Evolutionary conservation across 345 rosid species (phyloP), one percentile per base, ranked within the genome.

Genomic region (Salix dunnii): DNA sequence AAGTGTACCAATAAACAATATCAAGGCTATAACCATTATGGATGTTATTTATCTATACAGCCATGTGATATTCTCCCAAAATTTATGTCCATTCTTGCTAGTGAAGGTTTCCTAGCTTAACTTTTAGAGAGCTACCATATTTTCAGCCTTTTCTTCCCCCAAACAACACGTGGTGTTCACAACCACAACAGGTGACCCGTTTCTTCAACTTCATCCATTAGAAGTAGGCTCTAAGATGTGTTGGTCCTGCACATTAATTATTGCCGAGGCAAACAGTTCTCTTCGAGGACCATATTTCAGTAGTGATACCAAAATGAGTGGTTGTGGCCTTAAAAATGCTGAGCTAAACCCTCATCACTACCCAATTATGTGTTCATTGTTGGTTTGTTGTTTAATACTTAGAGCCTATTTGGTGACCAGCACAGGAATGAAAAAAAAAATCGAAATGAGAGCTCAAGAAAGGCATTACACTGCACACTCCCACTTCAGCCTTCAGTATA

Each of bases 91-190:
- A 48, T 73, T 68, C 33, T 21, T 42, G 76, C 49, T 8, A 53
- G 72, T 76, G 5, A 62, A 65, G n/a, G 30, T 60, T 68, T 63
- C 51, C 33, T 38, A 70, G 69, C 53, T 65, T 61, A 42, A 23
- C 81, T 74, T 83, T 85, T 69, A 25, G 77, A 87, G 81, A 81
- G 85, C 70, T 70, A 27, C 42, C 75, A 35, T 38, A 48, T 67
- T 46, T 72, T 69, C 78, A 75, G 83, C 86, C 75, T 82, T 80
- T 64, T 4, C 46, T 74, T 23, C 70, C 18, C 55, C 48, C 79
- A 65, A 12, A n/a, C 18, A 65, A 40, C 85, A 86, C 83, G 81
- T 81, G 85, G 74, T 65, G 51, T 77, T 80, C 83, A 74, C 67
- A 70, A 27, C 49, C 48, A 70, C 20, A 61, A 67, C 74, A 61